Percentiles rank a stretch among this genome's conserved stretches.
Conservation (phyloP, 2,329 filamentous ascomycete genomes). For the Stromatinia cepivora region DNA sequence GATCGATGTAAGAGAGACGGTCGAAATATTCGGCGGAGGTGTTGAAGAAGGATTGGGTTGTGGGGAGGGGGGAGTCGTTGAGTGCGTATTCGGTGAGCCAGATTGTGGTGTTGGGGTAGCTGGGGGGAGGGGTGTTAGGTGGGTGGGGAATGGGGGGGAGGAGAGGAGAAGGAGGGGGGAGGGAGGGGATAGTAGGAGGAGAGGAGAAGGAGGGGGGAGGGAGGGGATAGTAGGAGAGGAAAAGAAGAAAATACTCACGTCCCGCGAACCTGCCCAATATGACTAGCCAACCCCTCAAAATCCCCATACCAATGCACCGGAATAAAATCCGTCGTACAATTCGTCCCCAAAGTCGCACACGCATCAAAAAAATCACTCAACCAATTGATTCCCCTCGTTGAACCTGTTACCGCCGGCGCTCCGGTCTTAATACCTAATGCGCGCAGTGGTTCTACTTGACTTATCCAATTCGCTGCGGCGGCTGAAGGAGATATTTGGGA, state of each 20-base stretch:
- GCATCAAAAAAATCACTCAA: slow-evolving; percentile 63
- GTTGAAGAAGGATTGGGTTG: slow-evolving; percentile 69
- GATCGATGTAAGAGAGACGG: slow-evolving; percentile 58
- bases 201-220: neutral
- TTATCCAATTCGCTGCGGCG: slow-evolving; percentile 70
- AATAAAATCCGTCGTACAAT: slow-evolving; percentile 65
- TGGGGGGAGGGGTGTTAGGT: slow-evolving; percentile 34
- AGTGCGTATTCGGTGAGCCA: slow-evolving; percentile 81
- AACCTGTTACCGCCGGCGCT: slow-evolving; percentile 69
- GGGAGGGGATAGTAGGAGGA: neutral
- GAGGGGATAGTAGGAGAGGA: neutral
- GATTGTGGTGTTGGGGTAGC: slow-evolving; percentile 61
- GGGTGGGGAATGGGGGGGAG: neutral
- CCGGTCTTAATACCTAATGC: slow-evolving; percentile 66
- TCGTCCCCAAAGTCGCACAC: slow-evolving; percentile 54
- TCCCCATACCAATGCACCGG: slow-evolving; percentile 68
- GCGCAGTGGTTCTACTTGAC: slow-evolving; percentile 68
- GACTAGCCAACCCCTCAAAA: slow-evolving; percentile 43
- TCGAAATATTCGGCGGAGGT: slow-evolving; percentile 67
- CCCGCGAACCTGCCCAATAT: slow-evolving; percentile 40
- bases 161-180: neutral
- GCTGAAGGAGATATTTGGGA: slow-evolving; percentile 57
- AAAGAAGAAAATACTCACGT: slow-evolving; percentile 31
- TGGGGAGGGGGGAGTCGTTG: slow-evolving; percentile 52
- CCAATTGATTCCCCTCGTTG: slow-evolving; percentile 63